These are phyloP conservation scores for Neospermospora avenae DNA, from an alignment of 2,329 filamentous ascomycete genomes.

Conservation along the genomic window DNA sequence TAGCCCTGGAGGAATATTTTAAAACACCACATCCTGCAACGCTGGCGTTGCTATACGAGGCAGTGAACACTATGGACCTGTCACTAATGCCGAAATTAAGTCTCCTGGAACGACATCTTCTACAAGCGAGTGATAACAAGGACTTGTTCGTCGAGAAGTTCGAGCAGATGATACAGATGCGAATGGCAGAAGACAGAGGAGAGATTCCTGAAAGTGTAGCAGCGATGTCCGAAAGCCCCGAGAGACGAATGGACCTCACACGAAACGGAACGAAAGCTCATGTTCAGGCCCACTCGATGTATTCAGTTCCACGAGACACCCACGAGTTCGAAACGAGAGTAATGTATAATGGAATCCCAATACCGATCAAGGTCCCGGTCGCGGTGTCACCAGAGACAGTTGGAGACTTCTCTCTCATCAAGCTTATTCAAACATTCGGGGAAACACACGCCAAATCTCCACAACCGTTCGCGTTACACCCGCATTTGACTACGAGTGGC, in stretches of 20 bases:
- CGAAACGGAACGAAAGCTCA: slow-evolving; percentile 62
- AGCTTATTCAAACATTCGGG: slow-evolving; percentile 93
- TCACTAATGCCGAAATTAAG: slow-evolving; percentile 87
- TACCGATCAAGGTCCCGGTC: slow-evolving; percentile 94
- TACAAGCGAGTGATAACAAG: slow-evolving; percentile 89
- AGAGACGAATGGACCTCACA: slow-evolving; percentile 36
- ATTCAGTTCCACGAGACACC: slow-evolving; percentile 83
- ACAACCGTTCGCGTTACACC: slow-evolving; percentile 80
- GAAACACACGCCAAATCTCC: slow-evolving; percentile 76
- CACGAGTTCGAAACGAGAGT: slow-evolving; percentile 97
- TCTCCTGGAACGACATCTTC: slow-evolving; percentile 75
- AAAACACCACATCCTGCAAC: slow-evolving; percentile 87
- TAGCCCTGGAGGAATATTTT: slow-evolving; percentile 96
- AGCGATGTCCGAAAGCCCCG: slow-evolving; percentile 47
- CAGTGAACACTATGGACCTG: slow-evolving; percentile 95
- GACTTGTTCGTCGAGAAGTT: slow-evolving; percentile 98
- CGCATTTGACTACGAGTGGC: slow-evolving; percentile 91
- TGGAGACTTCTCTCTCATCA: slow-evolving; percentile 95
- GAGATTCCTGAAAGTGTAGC: slow-evolving; percentile 40
- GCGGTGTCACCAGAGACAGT: slow-evolving; percentile 94
- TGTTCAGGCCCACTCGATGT: slow-evolving; percentile 60
- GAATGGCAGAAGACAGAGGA: slow-evolving; percentile 63
- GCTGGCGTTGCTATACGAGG: slow-evolving; percentile 80
- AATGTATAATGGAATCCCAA: slow-evolving; percentile 92
- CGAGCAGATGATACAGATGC: slow-evolving; percentile 85